These are phyloP conservation scores for Heteromeles arbutifolia DNA, from an alignment of 306 rosid species.

Conservation along the genomic window DNA sequence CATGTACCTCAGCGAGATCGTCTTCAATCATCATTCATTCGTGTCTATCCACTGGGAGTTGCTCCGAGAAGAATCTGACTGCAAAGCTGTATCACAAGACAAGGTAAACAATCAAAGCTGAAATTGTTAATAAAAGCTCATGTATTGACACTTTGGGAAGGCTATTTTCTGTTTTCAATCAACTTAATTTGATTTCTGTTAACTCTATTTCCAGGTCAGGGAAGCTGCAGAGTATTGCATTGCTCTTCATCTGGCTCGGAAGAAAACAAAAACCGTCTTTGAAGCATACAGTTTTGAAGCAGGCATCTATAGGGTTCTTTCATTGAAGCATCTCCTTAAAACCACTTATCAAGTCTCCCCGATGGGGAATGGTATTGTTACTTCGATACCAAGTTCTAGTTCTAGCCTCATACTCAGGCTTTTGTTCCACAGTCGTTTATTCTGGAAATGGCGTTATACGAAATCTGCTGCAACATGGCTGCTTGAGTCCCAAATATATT, in stretches of 20 bases:
- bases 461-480: too few species aligned
- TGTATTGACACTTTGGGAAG: background rate
- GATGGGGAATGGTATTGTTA: background rate
- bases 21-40: background rate
- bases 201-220: slow-evolving; percentile 29
- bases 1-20: too few species aligned
- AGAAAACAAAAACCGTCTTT: background rate
- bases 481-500: too few species aligned
- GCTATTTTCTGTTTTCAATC: background rate
- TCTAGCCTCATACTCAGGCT: too few species aligned
- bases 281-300: background rate
- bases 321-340: background rate
- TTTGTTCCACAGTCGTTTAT: too few species aligned
- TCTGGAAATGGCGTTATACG: too few species aligned
- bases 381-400: background rate
- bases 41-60: background rate
- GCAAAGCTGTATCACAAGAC: background rate
- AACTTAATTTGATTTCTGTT: slow-evolving; percentile 8
- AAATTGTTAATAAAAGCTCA: background rate
- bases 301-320: too few species aligned
- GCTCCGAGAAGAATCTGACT: background rate
- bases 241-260: background rate
- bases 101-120: slow-evolving; percentile 38
- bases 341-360: background rate
- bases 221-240: slow-evolving; percentile 7